Percentiles rank a stretch among this genome's conserved stretches.
phyloP scores from a whole-genome alignment of 441 rosid genomes.

The Adansonia rubrostipa region DNA sequence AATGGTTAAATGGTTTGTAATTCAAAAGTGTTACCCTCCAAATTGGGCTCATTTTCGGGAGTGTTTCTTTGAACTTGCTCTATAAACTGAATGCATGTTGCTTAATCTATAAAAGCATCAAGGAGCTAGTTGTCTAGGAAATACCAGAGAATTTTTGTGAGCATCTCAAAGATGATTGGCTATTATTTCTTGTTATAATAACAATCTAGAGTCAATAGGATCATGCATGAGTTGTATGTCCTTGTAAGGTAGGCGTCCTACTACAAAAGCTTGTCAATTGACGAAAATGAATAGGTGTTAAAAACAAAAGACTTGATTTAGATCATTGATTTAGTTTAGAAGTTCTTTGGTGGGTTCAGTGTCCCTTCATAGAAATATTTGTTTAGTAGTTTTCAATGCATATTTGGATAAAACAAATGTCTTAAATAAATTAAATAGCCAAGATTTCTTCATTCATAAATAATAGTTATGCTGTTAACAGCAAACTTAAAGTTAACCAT shows the following conservation, averaged over 20 bases:
- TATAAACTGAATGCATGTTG: not conserved
- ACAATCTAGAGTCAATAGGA: not conserved
- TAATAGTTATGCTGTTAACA: not conserved
- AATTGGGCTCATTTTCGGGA: not conserved
- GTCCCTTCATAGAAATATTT: not conserved
- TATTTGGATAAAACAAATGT: not conserved
- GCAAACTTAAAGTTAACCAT: not conserved
- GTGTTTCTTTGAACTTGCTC: not conserved
- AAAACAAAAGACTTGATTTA: not conserved
- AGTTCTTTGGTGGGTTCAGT: not conserved
- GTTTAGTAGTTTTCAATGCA: not conserved
- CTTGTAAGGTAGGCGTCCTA: not conserved
- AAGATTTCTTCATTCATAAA: not conserved
- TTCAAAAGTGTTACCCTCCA: not conserved
- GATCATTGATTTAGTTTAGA: not conserved
- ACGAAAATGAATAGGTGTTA: not conserved
- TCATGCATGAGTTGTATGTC: not conserved
- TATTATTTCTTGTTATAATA: not conserved
- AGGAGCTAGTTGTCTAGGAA: not conserved
- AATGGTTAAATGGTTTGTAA: constrained; percentile 1
- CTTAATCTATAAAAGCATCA: not conserved
- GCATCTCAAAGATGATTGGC: not conserved
- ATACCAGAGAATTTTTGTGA: not conserved
- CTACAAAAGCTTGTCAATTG: not conserved
- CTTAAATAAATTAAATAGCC: not conserved